Evolutionary conservation across 2,329 filamentous ascomycete species (phyloP).

Genomic region (Beauveria sp.): DNA sequence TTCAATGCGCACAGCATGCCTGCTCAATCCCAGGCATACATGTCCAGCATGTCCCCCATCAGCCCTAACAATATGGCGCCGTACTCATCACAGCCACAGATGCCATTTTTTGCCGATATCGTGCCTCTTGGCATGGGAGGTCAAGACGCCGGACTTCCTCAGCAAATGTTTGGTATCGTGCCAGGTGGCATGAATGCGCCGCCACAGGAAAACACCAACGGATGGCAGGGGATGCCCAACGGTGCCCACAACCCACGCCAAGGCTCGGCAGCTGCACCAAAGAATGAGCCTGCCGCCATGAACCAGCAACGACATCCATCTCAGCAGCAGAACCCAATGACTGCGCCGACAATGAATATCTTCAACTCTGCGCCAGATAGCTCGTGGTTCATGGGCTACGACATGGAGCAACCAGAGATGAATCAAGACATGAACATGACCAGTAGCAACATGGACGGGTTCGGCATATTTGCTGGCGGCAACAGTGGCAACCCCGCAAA

Average conservation of each 20-base stretch:
- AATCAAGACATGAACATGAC: slow-evolving; percentile 38
- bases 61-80: slow-evolving; percentile 39
- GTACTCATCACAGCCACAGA: slow-evolving; percentile 30
- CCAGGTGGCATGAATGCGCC: slow-evolving; percentile 29
- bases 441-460: slow-evolving; percentile 39
- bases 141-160: slow-evolving; percentile 45
- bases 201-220: slow-evolving; percentile 23
- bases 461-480: slow-evolving; percentile 38
- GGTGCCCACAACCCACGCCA: slow-evolving; percentile 19
- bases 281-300: background rate
- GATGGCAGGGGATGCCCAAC: slow-evolving; percentile 35
- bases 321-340: slow-evolving; percentile 9
- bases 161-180: slow-evolving; percentile 60
- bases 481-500: slow-evolving; percentile 5
- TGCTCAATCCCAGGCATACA: slow-evolving; percentile 34
- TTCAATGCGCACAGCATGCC: slow-evolving; percentile 36
- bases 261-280: background rate
- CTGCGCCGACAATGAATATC: slow-evolving; percentile 13
- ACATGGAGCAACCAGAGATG: slow-evolving; percentile 68
- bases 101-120: slow-evolving; percentile 41
- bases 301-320: background rate
- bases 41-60: slow-evolving; percentile 40
- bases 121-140: slow-evolving; percentile 44
- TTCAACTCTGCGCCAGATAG: slow-evolving; percentile 41
- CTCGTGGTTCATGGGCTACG: slow-evolving; percentile 91